Evolutionary conservation across 805 yeast species (phyloP).

Genomic region (Torulaspora indica): DNA sequence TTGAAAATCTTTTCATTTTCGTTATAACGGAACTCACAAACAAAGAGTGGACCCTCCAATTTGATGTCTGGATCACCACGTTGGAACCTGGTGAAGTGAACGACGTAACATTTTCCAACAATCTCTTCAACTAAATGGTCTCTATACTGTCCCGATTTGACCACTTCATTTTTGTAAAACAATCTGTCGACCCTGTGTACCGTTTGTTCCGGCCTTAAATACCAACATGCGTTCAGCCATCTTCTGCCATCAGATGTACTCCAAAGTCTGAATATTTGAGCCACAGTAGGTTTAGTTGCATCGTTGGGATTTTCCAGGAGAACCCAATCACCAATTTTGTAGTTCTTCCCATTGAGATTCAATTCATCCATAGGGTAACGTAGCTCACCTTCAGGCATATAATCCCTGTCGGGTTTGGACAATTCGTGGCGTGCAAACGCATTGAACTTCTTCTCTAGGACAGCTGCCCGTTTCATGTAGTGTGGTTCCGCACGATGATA

Average conservation of each 20-base stretch:
- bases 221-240: constrained; percentile 96
- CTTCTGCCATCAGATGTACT: constrained; percentile 69
- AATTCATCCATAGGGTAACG: constrained; percentile 79
- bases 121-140: constrained; percentile 88
- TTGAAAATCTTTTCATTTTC: constrained; percentile 87
- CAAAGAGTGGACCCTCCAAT: constrained; percentile 76
- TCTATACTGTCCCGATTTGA: constrained; percentile 93
- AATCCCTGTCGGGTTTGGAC: constrained; percentile 76
- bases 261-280: constrained; percentile 93
- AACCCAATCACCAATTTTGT: constrained; percentile 93
- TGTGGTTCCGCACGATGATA: constrained; percentile 56
- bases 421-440: constrained; percentile 61
- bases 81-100: constrained; percentile 89
- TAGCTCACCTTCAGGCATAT: constrained; percentile 53
- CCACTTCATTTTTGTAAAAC: constrained; percentile 90
- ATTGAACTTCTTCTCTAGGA: constrained; percentile 58
- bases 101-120: constrained; percentile 89
- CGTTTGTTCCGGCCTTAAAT: constrained; percentile 95
- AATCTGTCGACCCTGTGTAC: constrained; percentile 87
- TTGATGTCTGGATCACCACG: constrained; percentile 89
- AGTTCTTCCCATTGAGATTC: constrained; percentile 63
- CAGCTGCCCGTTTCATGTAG: constrained; percentile 55
- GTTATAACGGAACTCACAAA: constrained; percentile 92
- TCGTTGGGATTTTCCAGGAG: constrained; percentile 83
- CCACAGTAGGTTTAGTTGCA: constrained; percentile 82